Percentiles rank a stretch among this genome's conserved stretches.
Conservation (phyloP, 805 yeast genomes). For the Pichia ethanolica region DNA sequence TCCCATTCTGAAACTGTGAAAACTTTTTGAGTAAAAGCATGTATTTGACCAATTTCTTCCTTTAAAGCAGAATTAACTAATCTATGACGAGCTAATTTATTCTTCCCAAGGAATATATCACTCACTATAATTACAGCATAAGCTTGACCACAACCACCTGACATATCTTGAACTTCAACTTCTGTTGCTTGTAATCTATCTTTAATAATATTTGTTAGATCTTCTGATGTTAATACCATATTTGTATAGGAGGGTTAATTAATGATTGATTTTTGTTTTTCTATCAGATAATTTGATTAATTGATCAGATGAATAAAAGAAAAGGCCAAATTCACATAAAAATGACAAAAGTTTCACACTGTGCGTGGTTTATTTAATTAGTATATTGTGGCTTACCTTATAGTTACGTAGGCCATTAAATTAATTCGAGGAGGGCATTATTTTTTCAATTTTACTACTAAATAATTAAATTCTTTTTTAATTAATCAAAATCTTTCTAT, state of each 20-base stretch:
- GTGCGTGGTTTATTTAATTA: too few relatives aligned
- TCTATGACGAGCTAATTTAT: conserved; percentile 79
- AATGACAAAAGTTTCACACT: too few relatives aligned
- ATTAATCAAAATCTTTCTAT: too few relatives aligned
- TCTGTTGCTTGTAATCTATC: conserved; percentile 53
- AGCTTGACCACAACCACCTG: conserved; percentile 97
- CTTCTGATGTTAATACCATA: conserved; percentile 26
- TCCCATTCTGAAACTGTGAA: conserved; percentile 90
- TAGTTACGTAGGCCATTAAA: too few relatives aligned
- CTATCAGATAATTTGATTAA: too few relatives aligned
- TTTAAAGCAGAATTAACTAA: conserved; percentile 72
- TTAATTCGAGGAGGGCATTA: too few relatives aligned
- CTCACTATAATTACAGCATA: conserved; percentile 85
- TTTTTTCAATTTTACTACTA: too few relatives aligned
- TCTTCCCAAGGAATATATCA: conserved; percentile 67
- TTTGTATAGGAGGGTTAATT: neutral
- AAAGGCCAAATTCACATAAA: too few relatives aligned
- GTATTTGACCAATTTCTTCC: conserved; percentile 81
- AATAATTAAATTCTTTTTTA: too few relatives aligned
- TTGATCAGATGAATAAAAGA: too few relatives aligned
- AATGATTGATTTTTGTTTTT: neutral
- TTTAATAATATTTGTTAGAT: conserved; percentile 42
- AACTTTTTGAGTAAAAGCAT: conserved; percentile 91
- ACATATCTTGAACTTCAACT: conserved; percentile 69
- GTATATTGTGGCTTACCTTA: too few relatives aligned